Evolutionary conservation across 192 early-diverging fungal species (phyloP), one percentile per base, ranked within the genome.

Genomic region (Gonapodya prolifera): DNA sequence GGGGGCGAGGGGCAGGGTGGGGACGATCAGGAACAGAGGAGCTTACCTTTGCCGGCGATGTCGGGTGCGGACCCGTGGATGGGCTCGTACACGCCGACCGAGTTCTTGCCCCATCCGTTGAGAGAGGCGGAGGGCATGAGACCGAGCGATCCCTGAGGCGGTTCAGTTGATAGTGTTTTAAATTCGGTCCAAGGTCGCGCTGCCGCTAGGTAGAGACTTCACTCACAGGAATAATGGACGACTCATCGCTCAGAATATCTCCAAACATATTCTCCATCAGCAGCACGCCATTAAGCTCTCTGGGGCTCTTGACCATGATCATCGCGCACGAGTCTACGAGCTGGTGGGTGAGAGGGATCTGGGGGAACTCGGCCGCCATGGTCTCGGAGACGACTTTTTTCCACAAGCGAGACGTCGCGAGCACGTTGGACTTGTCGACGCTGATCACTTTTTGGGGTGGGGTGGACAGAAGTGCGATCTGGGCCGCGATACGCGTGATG

Each of bases 51-150:
- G 69, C 98, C 98, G 35, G 98, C 96, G 85, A 99, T 98, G 85
- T 99, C 98, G 33, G 98, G 98, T 0, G 98, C 96, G 34, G 92
- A 95, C 69, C 98, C 98, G 84, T 99, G 98, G 81, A 98, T 98
- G n/a, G 98, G 98, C 87, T 99, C 98, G 80, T 97, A 99, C 73
- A 99, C 80, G 77, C 97, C 96, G 74, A 92, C 83, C 77, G 86
- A 87, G 35, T 90, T 87, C 79, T 91, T 88, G 30, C 94, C 95
- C 76, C 96, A 90, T 32, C 94, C 93, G 80, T 86, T 94, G 82
- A 99, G 86, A 75, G 91, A 92, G 0, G 97, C 97, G 71, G 91
- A 92, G 33, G 97, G 97, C 78, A 99, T 83, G 35, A 99, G 87
- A 35, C 97, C 97, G 75, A 99, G 87, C 33, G 90, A 92, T 23